Conservation (phyloP, 805 yeast genomes). For the Starmerella sirachaensis region DNA sequence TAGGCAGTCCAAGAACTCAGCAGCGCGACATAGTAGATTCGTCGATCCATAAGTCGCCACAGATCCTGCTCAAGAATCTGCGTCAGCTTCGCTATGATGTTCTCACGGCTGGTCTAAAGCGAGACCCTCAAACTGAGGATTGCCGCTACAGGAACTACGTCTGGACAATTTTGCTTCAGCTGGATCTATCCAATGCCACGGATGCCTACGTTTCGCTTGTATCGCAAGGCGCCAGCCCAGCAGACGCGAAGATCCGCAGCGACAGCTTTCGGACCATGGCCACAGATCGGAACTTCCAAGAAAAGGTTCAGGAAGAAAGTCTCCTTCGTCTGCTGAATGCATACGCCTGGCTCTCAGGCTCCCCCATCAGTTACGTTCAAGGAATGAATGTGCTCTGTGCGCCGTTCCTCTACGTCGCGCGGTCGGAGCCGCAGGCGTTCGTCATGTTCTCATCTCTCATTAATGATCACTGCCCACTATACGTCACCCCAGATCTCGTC, state of each 20-base stretch:
- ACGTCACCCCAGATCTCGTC: slow-evolving; percentile 59
- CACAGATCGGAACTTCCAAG: slow-evolving; percentile 54
- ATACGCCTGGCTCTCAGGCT: slow-evolving; percentile 41
- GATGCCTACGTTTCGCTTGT: slow-evolving; percentile 44
- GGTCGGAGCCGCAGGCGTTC: slow-evolving; percentile 78
- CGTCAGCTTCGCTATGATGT: slow-evolving; percentile 43
- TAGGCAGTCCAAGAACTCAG: slow-evolving; percentile 1
- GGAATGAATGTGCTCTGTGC: slow-evolving; percentile 84
- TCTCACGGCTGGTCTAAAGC: slow-evolving; percentile 36
- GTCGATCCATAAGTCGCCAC: slow-evolving; percentile 28
- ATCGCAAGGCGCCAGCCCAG: slow-evolving; percentile 44
- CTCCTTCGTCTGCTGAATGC: slow-evolving; percentile 59
- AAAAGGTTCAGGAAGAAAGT: slow-evolving; percentile 55
- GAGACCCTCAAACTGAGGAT: slow-evolving; percentile 24
- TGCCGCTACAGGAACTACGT: slow-evolving; percentile 63
- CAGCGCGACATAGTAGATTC: slow-evolving; percentile 42
- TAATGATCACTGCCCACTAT: slow-evolving; percentile 57
- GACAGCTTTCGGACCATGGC: slow-evolving; percentile 79
- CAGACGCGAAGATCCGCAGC: slow-evolving; percentile 60
- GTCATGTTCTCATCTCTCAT: slow-evolving; percentile 54
- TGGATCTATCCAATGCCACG: slow-evolving; percentile 40
- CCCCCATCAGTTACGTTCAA: slow-evolving; percentile 42
- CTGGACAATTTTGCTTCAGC: slow-evolving; percentile 64
- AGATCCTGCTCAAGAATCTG: slow-evolving; percentile 38
- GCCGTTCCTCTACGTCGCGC: slow-evolving; percentile 63